These are phyloP conservation scores for Candolleomyces eurysporus DNA, from an alignment of 768 basidiomycete species.

Conservation along the genomic window DNA sequence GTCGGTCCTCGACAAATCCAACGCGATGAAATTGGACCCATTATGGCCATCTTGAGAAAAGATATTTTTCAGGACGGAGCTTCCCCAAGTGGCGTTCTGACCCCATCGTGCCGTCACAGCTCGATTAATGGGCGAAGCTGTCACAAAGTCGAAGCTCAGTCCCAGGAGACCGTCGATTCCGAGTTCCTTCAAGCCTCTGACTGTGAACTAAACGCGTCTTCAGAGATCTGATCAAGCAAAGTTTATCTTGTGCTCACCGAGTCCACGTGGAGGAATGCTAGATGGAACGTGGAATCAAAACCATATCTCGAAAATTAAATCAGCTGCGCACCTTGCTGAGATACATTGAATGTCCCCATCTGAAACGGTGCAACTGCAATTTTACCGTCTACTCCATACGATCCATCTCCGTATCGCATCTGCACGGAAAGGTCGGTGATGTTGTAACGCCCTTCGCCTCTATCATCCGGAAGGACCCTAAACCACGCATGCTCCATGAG, in stretches of 20 bases:
- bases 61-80: slow-evolving; percentile 38
- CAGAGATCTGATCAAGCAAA: background rate
- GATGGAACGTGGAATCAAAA: slow-evolving; percentile 3
- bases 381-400: slow-evolving; percentile 30
- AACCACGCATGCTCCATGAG: too few relatives aligned
- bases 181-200: slow-evolving; percentile 4
- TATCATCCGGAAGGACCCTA: slow-evolving; percentile 31
- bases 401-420: slow-evolving; percentile 32
- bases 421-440: slow-evolving; percentile 25
- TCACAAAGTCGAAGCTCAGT: slow-evolving; percentile 28
- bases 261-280: slow-evolving; percentile 6
- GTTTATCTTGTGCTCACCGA: background rate
- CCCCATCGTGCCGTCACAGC: slow-evolving; percentile 23
- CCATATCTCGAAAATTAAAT: background rate
- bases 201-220: background rate
- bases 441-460: slow-evolving; percentile 29
- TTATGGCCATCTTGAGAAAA: slow-evolving; percentile 29
- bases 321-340: slow-evolving; percentile 19
- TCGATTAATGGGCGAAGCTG: slow-evolving; percentile 28
- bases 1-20: slow-evolving; percentile 40
- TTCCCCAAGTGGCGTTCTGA: slow-evolving; percentile 26
- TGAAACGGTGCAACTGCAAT: slow-evolving; percentile 30
- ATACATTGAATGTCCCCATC: slow-evolving; percentile 27
- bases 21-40: slow-evolving; percentile 37
- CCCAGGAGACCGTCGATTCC: slow-evolving; percentile 35